Conservation (phyloP, 75 land plant species). For the Cupressus sempervirens region DNA sequence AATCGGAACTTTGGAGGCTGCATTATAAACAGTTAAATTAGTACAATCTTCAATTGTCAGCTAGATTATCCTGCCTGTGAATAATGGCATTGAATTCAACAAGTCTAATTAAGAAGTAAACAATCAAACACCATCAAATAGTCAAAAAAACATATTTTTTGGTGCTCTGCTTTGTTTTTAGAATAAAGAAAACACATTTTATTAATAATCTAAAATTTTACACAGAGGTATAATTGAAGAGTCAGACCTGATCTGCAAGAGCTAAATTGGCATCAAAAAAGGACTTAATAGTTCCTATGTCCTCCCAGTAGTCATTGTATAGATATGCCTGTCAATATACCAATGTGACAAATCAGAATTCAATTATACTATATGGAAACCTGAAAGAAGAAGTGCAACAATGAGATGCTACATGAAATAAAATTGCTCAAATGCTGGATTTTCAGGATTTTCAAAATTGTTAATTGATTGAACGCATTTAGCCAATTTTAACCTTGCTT, state of each 20-base stretch:
- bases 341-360: neutral
- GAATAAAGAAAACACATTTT: conserved; percentile 10
- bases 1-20: conserved; percentile 91
- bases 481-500: conserved; percentile 7
- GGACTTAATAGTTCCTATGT: conserved; percentile 61
- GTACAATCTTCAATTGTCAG: neutral
- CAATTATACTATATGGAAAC: neutral
- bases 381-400: neutral
- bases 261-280: conserved; percentile 63
- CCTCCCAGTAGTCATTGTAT: conserved; percentile 62
- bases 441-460: neutral
- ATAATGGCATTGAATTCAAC: neutral
- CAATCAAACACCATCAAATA: neutral
- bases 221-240: neutral
- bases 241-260: conserved; percentile 39
- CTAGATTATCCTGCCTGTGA: neutral
- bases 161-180: neutral
- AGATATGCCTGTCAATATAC: conserved; percentile 40
- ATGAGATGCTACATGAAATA: neutral
- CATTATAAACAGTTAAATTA: conserved; percentile 11
- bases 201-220: neutral
- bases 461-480: neutral
- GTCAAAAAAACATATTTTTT: neutral
- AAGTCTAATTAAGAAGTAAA: neutral
- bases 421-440: neutral